Evolutionary conservation across 164 flowering plant species (phyloP), one percentile per base, ranked within the genome.

Genomic region (Dillenia turbinata): DNA sequence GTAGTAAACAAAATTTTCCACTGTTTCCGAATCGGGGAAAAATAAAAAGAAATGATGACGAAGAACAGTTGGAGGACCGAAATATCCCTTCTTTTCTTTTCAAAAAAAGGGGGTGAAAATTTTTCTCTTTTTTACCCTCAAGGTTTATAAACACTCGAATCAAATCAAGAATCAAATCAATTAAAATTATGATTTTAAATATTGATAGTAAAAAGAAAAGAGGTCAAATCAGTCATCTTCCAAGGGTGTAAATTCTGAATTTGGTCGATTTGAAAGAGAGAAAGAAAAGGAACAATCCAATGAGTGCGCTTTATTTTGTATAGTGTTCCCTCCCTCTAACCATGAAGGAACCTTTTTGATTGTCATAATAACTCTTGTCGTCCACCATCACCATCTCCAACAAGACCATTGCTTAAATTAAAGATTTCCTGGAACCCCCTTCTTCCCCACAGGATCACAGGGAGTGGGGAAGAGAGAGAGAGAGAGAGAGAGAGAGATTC

Each of bases 221-320:
- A n/a, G n/a, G n/a, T n/a, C n/a, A n/a, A n/a, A n/a, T n/a, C 22
- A 16, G 9, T 10, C 17, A 13, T 16, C 17, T 52, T 10, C 56
- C 26, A 52, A 3, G 4, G 43, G 45, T 55, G 22, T 53, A n/a
- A 24, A 16, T 2, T n/a, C 16, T 13, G 44, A 55, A 43, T 55
- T 45, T 19, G 50, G 57, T 33, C 47, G 16, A 15, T 19, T 61
- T 40, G 54, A 22, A 9, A 11, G 15, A 11, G 59, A 54, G 56
- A 63, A 71, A 68, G 73, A 57, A 64, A 16, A 56, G 17, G 59
- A 33, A 33, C 22, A 33, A 33, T 33, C 61, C 59, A 51, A 66
- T 53, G 56, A 11, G 57, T 55, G 45, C 75, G 58, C 83, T 86
- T 83, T 81, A 82, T 50, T 84, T 87, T 78, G 90, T 67, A 79